These are phyloP conservation scores for Caryopteris hybrid DNA, from an alignment of 305 asterid genomes.

Conservation along the genomic window DNA sequence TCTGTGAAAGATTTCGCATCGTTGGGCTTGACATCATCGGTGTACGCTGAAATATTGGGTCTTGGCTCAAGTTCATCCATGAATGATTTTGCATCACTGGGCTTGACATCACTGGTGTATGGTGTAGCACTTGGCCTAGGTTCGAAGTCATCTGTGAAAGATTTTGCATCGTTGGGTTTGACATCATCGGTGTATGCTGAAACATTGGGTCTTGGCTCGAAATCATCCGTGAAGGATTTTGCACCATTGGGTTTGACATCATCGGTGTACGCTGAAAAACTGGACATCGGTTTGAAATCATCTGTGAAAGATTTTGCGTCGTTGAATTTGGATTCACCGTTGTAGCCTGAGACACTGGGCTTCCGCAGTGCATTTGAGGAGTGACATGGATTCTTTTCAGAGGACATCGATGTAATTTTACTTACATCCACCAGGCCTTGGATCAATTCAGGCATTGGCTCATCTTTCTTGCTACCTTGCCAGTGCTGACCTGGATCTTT, in stretches of 20 bases:
- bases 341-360: neutral
- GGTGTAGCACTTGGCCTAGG: neutral
- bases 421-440: neutral
- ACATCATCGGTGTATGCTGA: too few relatives aligned
- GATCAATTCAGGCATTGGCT: conserved; percentile 42
- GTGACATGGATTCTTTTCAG: conserved; percentile 11
- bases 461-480: conserved; percentile 34
- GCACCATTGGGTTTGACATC: too few relatives aligned
- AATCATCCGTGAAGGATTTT: too few relatives aligned
- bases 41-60: neutral
- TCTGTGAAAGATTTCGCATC: neutral
- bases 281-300: neutral
- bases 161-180: too few relatives aligned
- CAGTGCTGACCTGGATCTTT: conserved; percentile 32
- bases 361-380: neutral
- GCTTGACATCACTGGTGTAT: neutral
- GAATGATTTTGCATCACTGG: neutral
- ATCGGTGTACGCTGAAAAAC: neutral
- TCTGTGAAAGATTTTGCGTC: neutral
- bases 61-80: neutral
- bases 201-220: too few relatives aligned
- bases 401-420: conserved; percentile 11
- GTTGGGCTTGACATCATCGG: neutral
- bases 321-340: neutral
- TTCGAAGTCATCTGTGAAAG: too few relatives aligned